A percentile compares a stretch with the other conserved stretches of the same genome.
Evolutionary conservation across 129 eudicot species (phyloP).

Genomic region (Apium graveolens): DNA sequence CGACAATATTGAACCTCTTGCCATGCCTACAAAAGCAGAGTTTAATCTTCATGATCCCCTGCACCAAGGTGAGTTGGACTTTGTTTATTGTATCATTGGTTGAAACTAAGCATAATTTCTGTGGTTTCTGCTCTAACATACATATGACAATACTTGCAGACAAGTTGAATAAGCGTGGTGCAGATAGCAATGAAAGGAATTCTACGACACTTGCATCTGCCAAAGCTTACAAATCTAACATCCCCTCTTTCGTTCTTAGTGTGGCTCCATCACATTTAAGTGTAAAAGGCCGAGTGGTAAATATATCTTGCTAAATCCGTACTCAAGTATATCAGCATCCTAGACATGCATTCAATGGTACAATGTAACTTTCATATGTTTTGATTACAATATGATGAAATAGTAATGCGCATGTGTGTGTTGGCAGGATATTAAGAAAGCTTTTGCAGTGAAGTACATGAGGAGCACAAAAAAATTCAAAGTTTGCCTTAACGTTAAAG

Average conservation of each 20-base stretch:
- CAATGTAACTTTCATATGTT: not conserved
- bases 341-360: not conserved
- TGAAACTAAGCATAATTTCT: not conserved
- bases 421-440: slow-evolving; percentile 4
- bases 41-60: not conserved
- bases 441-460: not conserved
- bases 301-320: not conserved
- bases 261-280: slow-evolving; percentile 9
- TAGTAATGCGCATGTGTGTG: not conserved
- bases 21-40: not conserved
- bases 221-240: not conserved
- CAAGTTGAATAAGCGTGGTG: not conserved
- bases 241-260: slow-evolving; percentile 16
- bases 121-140: not conserved
- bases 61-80: not conserved
- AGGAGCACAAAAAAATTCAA: not conserved
- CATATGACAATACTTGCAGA: not conserved
- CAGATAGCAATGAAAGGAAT: no score
- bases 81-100: not conserved
- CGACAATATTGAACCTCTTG: not conserved
- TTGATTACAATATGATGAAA: not conserved
- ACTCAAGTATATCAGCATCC: not conserved
- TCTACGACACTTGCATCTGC: not conserved
- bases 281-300: not conserved
- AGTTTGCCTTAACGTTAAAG: not conserved